Base-by-base conservation (phyloP, 192 early-diverging fungal species). In the Gryganskiella cystojenkinii region DNA sequence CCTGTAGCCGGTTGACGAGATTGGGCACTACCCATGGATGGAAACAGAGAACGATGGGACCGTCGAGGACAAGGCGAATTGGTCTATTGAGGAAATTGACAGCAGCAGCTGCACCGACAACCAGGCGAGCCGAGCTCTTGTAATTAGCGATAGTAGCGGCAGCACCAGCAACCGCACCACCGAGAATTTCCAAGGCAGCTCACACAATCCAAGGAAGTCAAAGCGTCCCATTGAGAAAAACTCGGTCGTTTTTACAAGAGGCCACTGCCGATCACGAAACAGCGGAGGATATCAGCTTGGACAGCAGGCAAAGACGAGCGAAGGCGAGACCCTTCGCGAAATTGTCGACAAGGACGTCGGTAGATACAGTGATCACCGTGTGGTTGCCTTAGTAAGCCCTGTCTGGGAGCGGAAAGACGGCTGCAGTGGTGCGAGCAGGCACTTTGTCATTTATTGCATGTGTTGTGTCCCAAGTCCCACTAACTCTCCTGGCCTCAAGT, bases 371-470 rank as follows among this genome's bases (percentile, higher is more conserved):
- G 42, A 60, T 54, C 40, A 17, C n/a, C 62, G 55, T 22, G 62
- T 66, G 55, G 66, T 68, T 3, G 66, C 59, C 22, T 59, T 54
- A 49, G 61, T 71, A 6, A 50, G 60, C 4, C 65, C 33, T 8
- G 34, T 31, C 17, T n/a, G 63, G 63, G 3, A 63, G 58, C 49
- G 67, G 67, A 52, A 70, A 70, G 58, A 70, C 67, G 33, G 57
- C 67, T 15, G 50, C 67, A 0, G 58, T 61, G 13, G 34, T 62
- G 67, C 67, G 63, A 50, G n/a, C 53, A 70, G 64, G 44, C 67
- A 70, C 58, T 70, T 70, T 70, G 58, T 70, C 47, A 22, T 70
- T 43, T 70, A 70, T 45, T 37, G 25, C 47, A 20, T 70, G n/a
- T 70, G 67, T 20, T 42, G 3, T 10, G 11, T n/a, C 14, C 57